Evolutionary conservation across 2,329 filamentous ascomycete genomes (phyloP), one percentile per base, ranked within the genome.

Genomic region (Botrytis paeoniae): DNA sequence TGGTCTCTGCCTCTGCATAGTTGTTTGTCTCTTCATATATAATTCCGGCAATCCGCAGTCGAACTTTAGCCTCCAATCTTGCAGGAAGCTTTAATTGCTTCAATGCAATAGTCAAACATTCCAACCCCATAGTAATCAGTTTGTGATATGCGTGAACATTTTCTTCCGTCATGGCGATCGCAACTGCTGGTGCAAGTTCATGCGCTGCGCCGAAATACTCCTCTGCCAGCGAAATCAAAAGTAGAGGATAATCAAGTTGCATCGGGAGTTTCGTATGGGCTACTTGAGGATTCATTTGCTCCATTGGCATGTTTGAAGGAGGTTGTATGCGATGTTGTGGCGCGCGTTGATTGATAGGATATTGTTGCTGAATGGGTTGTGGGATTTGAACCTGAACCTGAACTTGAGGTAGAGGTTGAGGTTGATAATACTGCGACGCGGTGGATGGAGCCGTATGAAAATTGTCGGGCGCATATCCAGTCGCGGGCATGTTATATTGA

Each of bases 1-100:
- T 85, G 20, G 89, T 91, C 81, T 95, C 92, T 1, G 91, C 91
- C 77, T 93, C 89, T 83, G 89, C 89, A 18, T 89, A 83, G 75
- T 94, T 94, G 48, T 93, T 91, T 2, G 92, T 95, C 82, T 95
- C 93, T 75, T 93, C 80, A 54, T 89, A 87, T 37, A 95, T 81
- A 10, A 95, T 83, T 48, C 87, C 89, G 2, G 92, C 92, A 81
- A 94, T 94, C 78, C 91, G 87, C 60, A 95, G 81, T 41, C 91
- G 87, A 70, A 94, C 83, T 72, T 87, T 88, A 16, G 91, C 92
- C 80, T 95, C 92, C 63, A 89, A 84, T 25, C 91, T 87, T 5
- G 92, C 91, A 32, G 86, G 82, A 29, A 92, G 82, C 73, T 86
- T 86, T 61, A 85, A 85, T 68, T 87, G 89, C 74, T 89, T 89